Base-by-base conservation (phyloP, 2,329 filamentous ascomycete genomes). In the Botryosphaeria agaves region DNA sequence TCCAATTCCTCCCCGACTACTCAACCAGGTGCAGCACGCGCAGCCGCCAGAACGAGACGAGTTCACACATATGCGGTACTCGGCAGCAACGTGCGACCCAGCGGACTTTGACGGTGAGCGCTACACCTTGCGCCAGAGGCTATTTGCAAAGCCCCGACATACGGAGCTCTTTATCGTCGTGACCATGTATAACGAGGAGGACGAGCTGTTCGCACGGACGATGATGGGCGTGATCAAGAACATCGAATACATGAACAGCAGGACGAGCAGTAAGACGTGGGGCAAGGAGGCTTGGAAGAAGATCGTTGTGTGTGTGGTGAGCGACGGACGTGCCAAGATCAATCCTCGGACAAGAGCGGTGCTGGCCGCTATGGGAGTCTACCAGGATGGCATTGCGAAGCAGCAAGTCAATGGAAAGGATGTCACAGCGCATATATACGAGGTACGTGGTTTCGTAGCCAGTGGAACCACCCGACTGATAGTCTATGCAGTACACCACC, bases 111-210 rank as follows among this genome's bases (percentile, higher is more conserved):
- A 79, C 49, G 74, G 82, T 3, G 74, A 84, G 45, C 81, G 87
- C 36, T 95, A 94, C 44, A 94, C 87, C 1, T 58, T 95, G 35
- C 79, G 87, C 38, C 87, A 95, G 56, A 77, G 73, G 48, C 70
- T 95, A 15, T 94, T 94, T 49, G 83, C 82, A 33, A 94, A 93
- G 53, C 78, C 83, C 3, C 69, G 87, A 32, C 81, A 93, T 47
- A 94, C 87, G 0, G 87, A 95, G 57, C 63, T 95, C 2, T 94
- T 95, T 55, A 93, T 95, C 45, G 87, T 85, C 19, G 73, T 95
- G 32, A 95, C 87, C 34, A 94, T 94, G 87, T 98, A 98, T 62
- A 98, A 98, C 49, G 89, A 98, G 49, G 87, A 98, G 52, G 89
- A 98, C 45, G 76, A 95, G 40, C 64, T 94, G 35, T 94, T 98